Evolutionary conservation across 768 basidiomycete genomes (phyloP).

Genomic region (Kwoniella dendrophila): DNA sequence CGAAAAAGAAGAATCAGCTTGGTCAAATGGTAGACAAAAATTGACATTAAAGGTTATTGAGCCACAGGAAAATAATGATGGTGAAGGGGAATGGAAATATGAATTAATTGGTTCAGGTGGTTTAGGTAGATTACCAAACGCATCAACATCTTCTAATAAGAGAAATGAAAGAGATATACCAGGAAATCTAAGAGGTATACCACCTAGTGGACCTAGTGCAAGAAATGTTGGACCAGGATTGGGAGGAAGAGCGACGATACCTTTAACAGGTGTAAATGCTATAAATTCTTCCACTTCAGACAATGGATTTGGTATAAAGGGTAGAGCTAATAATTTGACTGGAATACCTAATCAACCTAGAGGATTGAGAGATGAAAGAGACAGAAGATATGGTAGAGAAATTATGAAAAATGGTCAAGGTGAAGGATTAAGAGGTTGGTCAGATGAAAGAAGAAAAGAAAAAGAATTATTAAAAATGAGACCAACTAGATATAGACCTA

Average conservation of each 20-base stretch:
- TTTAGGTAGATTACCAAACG: conserved; percentile 11
- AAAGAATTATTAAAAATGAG: conserved; percentile 26
- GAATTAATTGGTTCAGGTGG: conserved; percentile 24
- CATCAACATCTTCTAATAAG: neutral
- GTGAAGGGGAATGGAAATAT: conserved; percentile 33
- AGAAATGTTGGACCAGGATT: conserved; percentile 1
- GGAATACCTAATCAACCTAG: neutral
- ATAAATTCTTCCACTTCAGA: conserved; percentile 3
- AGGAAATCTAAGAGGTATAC: neutral
- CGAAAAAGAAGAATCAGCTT: conserved; percentile 50
- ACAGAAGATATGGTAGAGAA: conserved; percentile 19
- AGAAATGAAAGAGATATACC: conserved; percentile 6
- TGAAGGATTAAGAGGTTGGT: conserved; percentile 8
- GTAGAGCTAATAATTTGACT: conserved; percentile 3
- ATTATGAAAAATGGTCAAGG: conserved; percentile 2
- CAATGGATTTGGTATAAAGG: conserved; percentile 19
- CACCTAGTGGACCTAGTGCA: neutral
- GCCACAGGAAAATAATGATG: conserved; percentile 17
- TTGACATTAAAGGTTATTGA: conserved; percentile 40
- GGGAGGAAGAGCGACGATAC: neutral
- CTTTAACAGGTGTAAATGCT: conserved; percentile 24
- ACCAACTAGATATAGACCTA: conserved; percentile 37
- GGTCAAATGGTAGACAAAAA: conserved; percentile 53
- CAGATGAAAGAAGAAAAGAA: conserved; percentile 13
- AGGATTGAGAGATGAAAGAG: conserved; percentile 1